phyloP scores from a whole-genome alignment of 768 basidiomycete genomes.

The Tulasnella sp. region DNA sequence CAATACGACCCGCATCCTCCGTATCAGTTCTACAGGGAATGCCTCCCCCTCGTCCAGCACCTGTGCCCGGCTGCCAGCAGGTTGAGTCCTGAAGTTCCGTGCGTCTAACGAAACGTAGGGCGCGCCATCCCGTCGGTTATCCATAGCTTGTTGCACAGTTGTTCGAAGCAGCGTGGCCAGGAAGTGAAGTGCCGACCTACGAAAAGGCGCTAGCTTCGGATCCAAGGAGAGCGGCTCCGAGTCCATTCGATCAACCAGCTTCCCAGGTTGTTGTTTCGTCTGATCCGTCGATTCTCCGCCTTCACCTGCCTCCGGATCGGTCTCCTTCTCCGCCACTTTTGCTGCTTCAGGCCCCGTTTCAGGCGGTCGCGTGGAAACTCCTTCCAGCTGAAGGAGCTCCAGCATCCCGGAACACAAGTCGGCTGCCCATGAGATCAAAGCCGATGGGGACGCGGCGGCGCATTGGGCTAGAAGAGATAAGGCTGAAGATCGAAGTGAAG shows the following conservation, averaged over 20 bases:
- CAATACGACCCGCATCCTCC: constrained; percentile 61
- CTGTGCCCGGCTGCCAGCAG: constrained; percentile 15
- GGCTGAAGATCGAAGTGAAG: constrained; percentile 69
- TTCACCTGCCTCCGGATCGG: neutral
- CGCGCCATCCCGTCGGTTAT: constrained; percentile 38
- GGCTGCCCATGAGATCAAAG: constrained; percentile 63
- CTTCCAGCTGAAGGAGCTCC: constrained; percentile 62
- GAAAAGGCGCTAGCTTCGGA: constrained; percentile 73
- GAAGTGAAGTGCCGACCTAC: constrained; percentile 87
- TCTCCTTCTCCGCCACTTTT: constrained; percentile 24
- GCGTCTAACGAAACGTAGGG: neutral
- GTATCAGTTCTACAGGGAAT: constrained; percentile 50
- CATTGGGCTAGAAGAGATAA: constrained; percentile 75
- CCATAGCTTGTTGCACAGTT: constrained; percentile 56
- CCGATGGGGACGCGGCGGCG: constrained; percentile 62
- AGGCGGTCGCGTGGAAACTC: constrained; percentile 36
- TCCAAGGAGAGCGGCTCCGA: constrained; percentile 60
- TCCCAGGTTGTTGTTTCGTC: neutral
- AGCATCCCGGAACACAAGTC: constrained; percentile 70
- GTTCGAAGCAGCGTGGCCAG: constrained; percentile 70
- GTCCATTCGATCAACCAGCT: constrained; percentile 50
- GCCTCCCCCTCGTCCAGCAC: constrained; percentile 35
- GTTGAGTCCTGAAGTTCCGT: constrained; percentile 16
- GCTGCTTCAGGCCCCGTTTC: neutral
- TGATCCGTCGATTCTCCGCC: neutral